Evolutionary conservation across 2,329 filamentous ascomycete genomes (phyloP).

Genomic region (Talaromyces sp.): DNA sequence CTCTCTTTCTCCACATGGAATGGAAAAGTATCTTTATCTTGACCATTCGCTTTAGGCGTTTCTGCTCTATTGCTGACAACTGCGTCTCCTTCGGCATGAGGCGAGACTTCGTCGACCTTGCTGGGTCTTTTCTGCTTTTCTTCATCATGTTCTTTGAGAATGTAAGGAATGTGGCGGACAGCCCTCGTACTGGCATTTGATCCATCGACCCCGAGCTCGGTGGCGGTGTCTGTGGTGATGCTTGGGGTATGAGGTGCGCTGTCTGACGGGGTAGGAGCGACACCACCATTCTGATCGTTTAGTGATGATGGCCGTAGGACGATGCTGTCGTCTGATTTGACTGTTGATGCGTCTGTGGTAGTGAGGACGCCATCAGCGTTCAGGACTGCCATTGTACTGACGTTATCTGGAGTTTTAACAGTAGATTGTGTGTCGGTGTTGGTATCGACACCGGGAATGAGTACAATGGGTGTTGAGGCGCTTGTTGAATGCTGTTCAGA

Average conservation of each 20-base stretch:
- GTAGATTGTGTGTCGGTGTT: not conserved
- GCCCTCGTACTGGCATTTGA: slow-evolving; percentile 5
- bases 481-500: not conserved
- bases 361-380: slow-evolving; percentile 29
- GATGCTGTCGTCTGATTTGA: not conserved
- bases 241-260: slow-evolving; percentile 1
- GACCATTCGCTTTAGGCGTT: not conserved
- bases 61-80: not conserved
- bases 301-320: not conserved
- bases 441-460: slow-evolving; percentile 8
- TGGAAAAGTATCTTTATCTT: not conserved
- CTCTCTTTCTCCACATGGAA: slow-evolving; percentile 7
- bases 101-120: not conserved
- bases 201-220: not conserved
- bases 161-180: slow-evolving; percentile 5
- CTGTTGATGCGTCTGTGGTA: slow-evolving; percentile 1
- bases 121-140: not conserved
- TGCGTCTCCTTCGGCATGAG: not conserved
- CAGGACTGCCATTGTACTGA: slow-evolving; percentile 28
- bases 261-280: not conserved
- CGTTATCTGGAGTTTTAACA: slow-evolving; percentile 21
- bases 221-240: not conserved
- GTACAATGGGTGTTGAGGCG: not conserved
- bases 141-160: not conserved
- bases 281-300: not conserved